Base-by-base conservation (phyloP, 352 stramenopile genomes). In the Plasmopara viticola region DNA sequence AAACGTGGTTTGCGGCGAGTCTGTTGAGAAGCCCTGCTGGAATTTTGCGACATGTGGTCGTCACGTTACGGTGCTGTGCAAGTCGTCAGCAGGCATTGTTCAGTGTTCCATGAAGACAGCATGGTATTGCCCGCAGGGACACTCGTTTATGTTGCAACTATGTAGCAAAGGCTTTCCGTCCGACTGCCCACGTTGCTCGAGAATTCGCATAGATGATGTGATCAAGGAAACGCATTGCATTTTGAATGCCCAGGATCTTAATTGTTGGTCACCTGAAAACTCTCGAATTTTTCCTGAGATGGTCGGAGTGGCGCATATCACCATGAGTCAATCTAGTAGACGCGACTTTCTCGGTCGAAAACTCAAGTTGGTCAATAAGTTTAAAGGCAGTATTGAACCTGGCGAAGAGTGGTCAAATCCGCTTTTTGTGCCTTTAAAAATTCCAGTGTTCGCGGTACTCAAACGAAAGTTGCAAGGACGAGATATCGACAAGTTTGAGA, bases 1-100 rank as follows among this genome's bases (percentile, higher is more conserved):
- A 4, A 66, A 25, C 9, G 54, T 68, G 6, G 46, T 37, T 2
- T 88, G 72, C 47, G 63, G 66, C 13, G 44, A 72, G 20, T 56
- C 46, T 9, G 64, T 81, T 3, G 62, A 67, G 7, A 78, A 68
- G 20, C 54, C 51, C n/a, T 90, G 79, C 49, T 88, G 77, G 77
- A 90, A 90, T 54, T 62, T 68, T 30, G 31, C 13, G 0, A 30
- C 43, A 5, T 90, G 79, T 50, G 47, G 68, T 10, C 59, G 60
- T 15, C 68, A 56, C 4, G 56, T 86, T 14, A 40, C 48, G 5
- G 58, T 63, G 1, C 38, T 52, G 13, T 72, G 66, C 56, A 66
- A 37, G 50, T 33, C 37, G 13, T 18, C 54, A 14, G 51, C 62
- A 20, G 48, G 45, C 10, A 52, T 35, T 10, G 52, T 85, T 34